phyloP scores from a whole-genome alignment of 441 rosid species.

The Corymbia citriodora region DNA sequence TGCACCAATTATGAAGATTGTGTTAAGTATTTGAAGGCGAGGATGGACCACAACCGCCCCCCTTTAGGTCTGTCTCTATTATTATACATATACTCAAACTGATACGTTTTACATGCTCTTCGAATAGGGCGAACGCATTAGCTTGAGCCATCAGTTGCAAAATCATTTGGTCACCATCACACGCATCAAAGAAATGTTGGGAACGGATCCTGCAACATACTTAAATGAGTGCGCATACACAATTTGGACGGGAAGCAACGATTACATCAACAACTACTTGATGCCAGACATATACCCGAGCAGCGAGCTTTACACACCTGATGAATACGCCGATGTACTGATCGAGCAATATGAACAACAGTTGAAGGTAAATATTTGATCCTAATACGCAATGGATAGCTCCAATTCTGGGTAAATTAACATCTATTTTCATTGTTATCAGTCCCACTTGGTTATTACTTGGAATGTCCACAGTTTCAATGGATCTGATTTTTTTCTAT shows the following conservation, averaged over 20 bases:
- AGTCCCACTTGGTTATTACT: background rate
- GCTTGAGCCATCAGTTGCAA: slow-evolving; percentile 32
- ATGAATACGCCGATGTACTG: background rate
- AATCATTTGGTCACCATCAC: slow-evolving; percentile 23
- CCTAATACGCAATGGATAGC: background rate
- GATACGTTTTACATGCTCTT: background rate
- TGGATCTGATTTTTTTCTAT: background rate
- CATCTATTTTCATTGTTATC: background rate
- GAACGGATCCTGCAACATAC: slow-evolving; percentile 4
- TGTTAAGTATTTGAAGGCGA: background rate
- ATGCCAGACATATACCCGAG: background rate
- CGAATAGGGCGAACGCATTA: slow-evolving; percentile 33
- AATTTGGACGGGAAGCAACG: background rate
- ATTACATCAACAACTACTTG: slow-evolving; percentile 5
- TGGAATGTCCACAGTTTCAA: background rate
- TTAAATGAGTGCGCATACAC: slow-evolving; percentile 1
- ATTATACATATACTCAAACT: background rate
- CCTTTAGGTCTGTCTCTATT: background rate
- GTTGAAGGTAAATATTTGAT: background rate
- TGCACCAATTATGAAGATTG: background rate
- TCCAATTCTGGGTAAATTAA: background rate
- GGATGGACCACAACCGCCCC: background rate
- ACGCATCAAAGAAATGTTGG: background rate
- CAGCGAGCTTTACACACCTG: background rate
- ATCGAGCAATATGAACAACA: background rate